Evolutionary conservation across 1,284 basidiomycete genomes (phyloP).

Genomic region (Xerocomus amazonicus): DNA sequence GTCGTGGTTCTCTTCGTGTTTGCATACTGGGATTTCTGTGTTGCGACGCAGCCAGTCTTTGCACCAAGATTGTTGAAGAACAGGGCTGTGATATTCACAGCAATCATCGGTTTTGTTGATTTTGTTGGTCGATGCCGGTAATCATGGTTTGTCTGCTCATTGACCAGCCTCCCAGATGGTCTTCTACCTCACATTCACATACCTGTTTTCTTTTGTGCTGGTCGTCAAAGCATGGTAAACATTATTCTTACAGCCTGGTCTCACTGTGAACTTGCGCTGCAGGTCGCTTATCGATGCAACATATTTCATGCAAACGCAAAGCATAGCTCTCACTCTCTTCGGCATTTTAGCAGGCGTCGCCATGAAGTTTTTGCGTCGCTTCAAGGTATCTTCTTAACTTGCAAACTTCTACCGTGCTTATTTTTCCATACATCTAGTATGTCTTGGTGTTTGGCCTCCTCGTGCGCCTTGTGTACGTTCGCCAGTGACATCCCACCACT

Average conservation of each 20-base stretch:
- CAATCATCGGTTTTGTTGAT: conserved; percentile 67
- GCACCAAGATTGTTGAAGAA: conserved; percentile 56
- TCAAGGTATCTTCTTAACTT: conserved; percentile 37
- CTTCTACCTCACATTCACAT: conserved; percentile 58
- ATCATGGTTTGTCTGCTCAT: neutral
- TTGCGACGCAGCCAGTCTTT: conserved; percentile 51
- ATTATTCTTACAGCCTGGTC: neutral
- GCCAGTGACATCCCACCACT: neutral
- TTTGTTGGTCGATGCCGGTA: conserved; percentile 43
- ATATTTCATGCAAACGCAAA: conserved; percentile 55
- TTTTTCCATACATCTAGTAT: conserved; percentile 35
- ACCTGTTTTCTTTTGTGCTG: conserved; percentile 58
- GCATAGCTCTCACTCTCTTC: conserved; percentile 62
- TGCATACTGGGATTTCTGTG: conserved; percentile 47
- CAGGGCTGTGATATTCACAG: conserved; percentile 55
- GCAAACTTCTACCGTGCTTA: neutral
- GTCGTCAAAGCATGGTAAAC: conserved; percentile 57
- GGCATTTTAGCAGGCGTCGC: conserved; percentile 57
- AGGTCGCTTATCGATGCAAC: conserved; percentile 51
- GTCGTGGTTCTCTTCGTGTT: conserved; percentile 43
- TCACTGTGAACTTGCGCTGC: neutral
- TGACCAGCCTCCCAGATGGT: conserved; percentile 50
- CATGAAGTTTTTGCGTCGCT: conserved; percentile 54
- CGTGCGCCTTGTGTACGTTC: conserved; percentile 49
- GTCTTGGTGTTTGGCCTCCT: conserved; percentile 63